phyloP scores from a whole-genome alignment of 2,329 filamentous ascomycete species.

The Fusarium liriodendri region DNA sequence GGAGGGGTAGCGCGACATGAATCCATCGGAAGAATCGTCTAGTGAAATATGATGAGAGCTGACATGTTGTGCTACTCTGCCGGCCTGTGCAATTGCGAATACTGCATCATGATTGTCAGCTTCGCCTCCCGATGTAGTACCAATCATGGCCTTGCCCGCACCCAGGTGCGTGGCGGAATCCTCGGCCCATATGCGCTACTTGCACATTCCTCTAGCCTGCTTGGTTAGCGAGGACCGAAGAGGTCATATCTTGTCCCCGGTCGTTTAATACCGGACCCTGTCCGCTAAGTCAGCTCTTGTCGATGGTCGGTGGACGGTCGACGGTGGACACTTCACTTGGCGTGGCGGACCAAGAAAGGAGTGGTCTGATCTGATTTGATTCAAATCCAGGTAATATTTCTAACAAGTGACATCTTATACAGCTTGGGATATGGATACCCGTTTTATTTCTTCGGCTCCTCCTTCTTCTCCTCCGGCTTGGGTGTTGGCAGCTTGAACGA shows the following conservation, averaged over 20 bases:
- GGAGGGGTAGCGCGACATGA: conserved; percentile 25
- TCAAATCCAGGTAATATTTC: conserved; percentile 45
- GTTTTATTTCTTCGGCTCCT: conserved; percentile 89
- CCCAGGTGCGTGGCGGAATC: conserved; percentile 16
- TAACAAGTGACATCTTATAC: conserved; percentile 49
- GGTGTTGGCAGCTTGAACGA: conserved; percentile 94
- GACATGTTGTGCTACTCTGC: conserved; percentile 30
- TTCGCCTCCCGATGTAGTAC: conserved; percentile 35
- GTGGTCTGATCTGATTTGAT: conserved; percentile 19
- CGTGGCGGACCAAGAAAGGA: conserved; percentile 10
- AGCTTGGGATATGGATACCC: conserved; percentile 35
- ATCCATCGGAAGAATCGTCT: conserved; percentile 21
- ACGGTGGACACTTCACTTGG: conserved; percentile 22
- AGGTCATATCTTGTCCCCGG: conserved; percentile 7
- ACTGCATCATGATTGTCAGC: conserved; percentile 35
- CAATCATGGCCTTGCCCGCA: conserved; percentile 36
- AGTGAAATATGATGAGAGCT: conserved; percentile 32
- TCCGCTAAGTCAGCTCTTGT: neutral
- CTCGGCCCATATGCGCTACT: conserved; percentile 31
- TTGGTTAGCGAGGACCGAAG: conserved; percentile 17
- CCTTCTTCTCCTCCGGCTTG: conserved; percentile 92
- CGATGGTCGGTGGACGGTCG: conserved; percentile 9
- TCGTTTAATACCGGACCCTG: conserved; percentile 9
- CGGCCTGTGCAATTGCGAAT: conserved; percentile 22
- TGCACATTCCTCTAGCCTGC: conserved; percentile 24